Base-by-base conservation (phyloP, 345 rosid species). In the Populus deltoides region DNA sequence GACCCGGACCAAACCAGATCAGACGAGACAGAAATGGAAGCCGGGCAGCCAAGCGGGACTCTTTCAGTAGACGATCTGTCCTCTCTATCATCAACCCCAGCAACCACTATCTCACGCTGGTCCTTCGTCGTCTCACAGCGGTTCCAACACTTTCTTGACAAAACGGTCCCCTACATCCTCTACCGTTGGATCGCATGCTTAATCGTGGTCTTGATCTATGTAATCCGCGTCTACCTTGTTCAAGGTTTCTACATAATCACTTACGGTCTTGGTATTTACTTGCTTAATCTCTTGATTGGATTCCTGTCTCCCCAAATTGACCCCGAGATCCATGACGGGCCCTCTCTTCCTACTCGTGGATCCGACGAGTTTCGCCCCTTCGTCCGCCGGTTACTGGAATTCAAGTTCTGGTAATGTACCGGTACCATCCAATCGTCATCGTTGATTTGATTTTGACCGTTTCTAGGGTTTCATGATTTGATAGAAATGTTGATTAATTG, bases 311-410 rank as follows among this genome's bases (percentile, higher is more conserved):
- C 99, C 68, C 98, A 91, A 81, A 91, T 92, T 49, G 99, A 96
- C 79, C 99, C 97, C 7, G 98, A 92, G 86, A 79, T 84, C 55
- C 81, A 80, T 18, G 90, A 87, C 20, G 94, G 90, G 0, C 96
- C 97, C 8, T 27, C 85, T 13, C 90, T 94, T 35, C 98, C 98
- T n/a, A 92, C 94, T 65, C 93, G 92, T 8, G 82, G 90, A 86
- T 91, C 98, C 75, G 98, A 94, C 47, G 98, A 94, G 89, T 94
- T 91, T 81, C 87, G 99, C 25, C 98, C 99, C 16, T 96, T 96
- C 67, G 94, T 90, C 71, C 96, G 97, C 47, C 96, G 97, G 71
- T 86, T 94, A n/a, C 94, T 97, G 0, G 97, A 94, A 81, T 94
- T 94, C 88, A 92, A 91, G 84, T 94, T 90, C 90, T 92, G 98